Percentiles rank a stretch among this genome's conserved stretches.
Conservation (phyloP, 1,139 yeast species). For the Magnusiomyces sp. region DNA sequence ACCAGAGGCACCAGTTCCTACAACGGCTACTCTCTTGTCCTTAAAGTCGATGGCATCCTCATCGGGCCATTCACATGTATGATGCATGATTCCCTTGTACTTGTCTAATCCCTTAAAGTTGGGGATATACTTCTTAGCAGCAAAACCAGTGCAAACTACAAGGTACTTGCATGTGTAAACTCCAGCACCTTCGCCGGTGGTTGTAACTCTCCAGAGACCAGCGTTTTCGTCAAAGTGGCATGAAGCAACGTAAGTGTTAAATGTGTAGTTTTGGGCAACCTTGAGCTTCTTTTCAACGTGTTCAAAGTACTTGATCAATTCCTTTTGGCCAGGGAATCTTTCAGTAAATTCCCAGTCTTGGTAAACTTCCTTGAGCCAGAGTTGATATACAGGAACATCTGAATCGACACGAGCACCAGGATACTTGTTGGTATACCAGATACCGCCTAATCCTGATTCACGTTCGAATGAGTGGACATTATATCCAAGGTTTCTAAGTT, state of each 20-base stretch:
- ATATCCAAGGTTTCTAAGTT: constrained; percentile 33
- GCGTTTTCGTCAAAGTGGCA: constrained; percentile 32
- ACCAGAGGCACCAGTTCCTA: constrained; percentile 44
- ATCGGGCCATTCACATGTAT: constrained; percentile 41
- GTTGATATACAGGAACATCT: constrained; percentile 45
- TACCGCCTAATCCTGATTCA: constrained; percentile 42
- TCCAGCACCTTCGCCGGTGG: constrained; percentile 35
- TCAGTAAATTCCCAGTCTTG: constrained; percentile 39
- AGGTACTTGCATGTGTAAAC: constrained; percentile 29
- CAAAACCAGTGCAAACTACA: constrained; percentile 29
- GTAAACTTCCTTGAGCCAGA: constrained; percentile 38
- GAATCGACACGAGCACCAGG: constrained; percentile 45
- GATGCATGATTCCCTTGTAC: constrained; percentile 42
- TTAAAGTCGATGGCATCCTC: constrained; percentile 32
- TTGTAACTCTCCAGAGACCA: constrained; percentile 36
- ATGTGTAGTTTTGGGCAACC: constrained; percentile 30
- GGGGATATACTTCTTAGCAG: constrained; percentile 17
- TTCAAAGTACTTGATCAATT: constrained; percentile 41
- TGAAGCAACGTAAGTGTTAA: constrained; percentile 30
- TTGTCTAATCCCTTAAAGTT: constrained; percentile 31
- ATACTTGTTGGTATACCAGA: constrained; percentile 47
- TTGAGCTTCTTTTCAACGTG: constrained; percentile 35
- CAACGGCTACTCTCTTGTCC: constrained; percentile 34
- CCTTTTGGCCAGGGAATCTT: constrained; percentile 39
- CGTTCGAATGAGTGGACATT: constrained; percentile 36